Conservation (phyloP, 2,329 filamentous ascomycete genomes). For the Xylaria sp. region DNA sequence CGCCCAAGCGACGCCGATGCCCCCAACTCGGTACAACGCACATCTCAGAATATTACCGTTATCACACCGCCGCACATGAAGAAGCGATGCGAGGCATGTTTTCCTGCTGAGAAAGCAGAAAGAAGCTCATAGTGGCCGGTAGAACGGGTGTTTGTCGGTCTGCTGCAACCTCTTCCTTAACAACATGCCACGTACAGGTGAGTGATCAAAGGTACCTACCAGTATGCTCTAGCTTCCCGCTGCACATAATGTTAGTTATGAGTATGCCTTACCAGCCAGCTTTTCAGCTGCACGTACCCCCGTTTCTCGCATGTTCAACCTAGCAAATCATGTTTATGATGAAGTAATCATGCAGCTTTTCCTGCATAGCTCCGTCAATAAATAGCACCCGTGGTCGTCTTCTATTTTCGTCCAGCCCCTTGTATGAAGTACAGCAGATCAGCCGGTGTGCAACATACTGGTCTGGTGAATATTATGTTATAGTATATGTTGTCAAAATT, state of each 20-base stretch:
- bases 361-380: conserved; percentile 24
- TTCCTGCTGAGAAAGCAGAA: not conserved
- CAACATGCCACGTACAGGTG: not conserved
- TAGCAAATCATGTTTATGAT: conserved; percentile 5
- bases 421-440: conserved; percentile 1
- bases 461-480: not conserved
- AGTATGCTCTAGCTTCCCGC: not conserved
- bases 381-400: not conserved
- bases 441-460: not conserved
- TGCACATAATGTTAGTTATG: not conserved
- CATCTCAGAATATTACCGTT: conserved; percentile 1
- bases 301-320: conserved; percentile 13
- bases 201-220: not conserved
- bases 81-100: conserved; percentile 22
- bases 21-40: conserved; percentile 7
- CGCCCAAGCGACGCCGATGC: not conserved
- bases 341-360: conserved; percentile 8
- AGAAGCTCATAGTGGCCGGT: not conserved
- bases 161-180: not conserved
- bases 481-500: not conserved
- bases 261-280: conserved; percentile 17
- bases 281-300: conserved; percentile 14
- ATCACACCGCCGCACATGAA: conserved; percentile 10
- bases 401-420: conserved; percentile 12
- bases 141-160: conserved; percentile 3